These are phyloP conservation scores for Plectosphaerella sp. DNA, from an alignment of 2,329 filamentous ascomycete species.

Conservation along the genomic window DNA sequence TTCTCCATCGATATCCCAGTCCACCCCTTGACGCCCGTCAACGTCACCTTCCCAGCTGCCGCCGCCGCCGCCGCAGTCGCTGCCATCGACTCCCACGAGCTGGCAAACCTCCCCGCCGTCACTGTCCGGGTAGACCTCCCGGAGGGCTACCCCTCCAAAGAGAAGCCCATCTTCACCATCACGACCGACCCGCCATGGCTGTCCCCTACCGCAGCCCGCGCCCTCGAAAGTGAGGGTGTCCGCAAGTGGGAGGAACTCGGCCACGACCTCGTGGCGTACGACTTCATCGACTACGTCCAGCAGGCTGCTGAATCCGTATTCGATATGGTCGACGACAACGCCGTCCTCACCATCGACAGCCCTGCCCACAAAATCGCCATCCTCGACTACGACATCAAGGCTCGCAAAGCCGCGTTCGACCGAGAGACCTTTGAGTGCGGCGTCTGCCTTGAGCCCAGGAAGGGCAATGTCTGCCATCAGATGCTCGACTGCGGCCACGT, in stretches of 20 bases:
- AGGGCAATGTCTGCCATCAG: slow-evolving; percentile 74
- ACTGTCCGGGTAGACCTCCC: slow-evolving; percentile 50
- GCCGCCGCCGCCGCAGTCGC: slow-evolving; percentile 5
- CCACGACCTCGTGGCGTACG: slow-evolving; percentile 53
- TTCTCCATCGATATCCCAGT: slow-evolving; percentile 56
- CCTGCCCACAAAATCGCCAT: slow-evolving; percentile 63
- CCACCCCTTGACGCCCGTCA: slow-evolving; percentile 47
- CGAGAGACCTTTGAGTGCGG: slow-evolving; percentile 83
- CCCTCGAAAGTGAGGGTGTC: slow-evolving; percentile 44
- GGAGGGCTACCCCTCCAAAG: slow-evolving; percentile 49
- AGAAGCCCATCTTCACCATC: slow-evolving; percentile 46
- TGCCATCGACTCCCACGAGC: slow-evolving; percentile 39
- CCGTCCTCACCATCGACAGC: slow-evolving; percentile 43
- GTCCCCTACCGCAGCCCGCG: slow-evolving; percentile 37
- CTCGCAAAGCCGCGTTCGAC: slow-evolving; percentile 72
- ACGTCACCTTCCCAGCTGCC: slow-evolving; percentile 50
- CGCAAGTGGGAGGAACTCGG: slow-evolving; percentile 60
- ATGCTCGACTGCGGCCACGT: slow-evolving; percentile 84
- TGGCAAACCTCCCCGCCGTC: slow-evolving; percentile 56
- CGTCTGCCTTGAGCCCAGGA: slow-evolving; percentile 88
- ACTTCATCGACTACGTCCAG: slow-evolving; percentile 60
- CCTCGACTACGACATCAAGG: slow-evolving; percentile 72
- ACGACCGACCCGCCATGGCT: slow-evolving; percentile 57
- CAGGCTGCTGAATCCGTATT: slow-evolving; percentile 57
- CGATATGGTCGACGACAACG: slow-evolving; percentile 44